Evolutionary conservation across 768 basidiomycete genomes (phyloP), one percentile per base, ranked within the genome.

Genomic region (Termitomyces sp.): DNA sequence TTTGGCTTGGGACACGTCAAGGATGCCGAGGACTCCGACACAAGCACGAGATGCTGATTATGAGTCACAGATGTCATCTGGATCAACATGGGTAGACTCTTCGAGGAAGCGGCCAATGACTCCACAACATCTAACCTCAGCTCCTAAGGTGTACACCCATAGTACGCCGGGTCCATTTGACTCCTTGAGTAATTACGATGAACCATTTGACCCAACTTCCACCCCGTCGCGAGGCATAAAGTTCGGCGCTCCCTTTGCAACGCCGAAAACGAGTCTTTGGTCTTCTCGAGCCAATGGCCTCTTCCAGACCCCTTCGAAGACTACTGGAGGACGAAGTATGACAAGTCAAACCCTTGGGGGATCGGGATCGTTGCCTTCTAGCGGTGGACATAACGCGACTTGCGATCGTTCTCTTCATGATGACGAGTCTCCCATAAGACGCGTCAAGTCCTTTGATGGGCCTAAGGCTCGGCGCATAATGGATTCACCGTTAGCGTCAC

Each of bases 221-320:
- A 91, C 89, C 9, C 89, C 89, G 3, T 91, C 89, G n/a, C 76
- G 89, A 43, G 88, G 89, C 4, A 83, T 89, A 62, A 82, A 75
- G 63, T 83, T 88, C 62, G 76, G 76, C 42, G 70, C 68, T 11
- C 65, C 83, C 2, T 86, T 86, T 63, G 71, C 78, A 40, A 88
- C 85, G 19, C 86, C 86, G n/a, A 88, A 85, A 67, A 76, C 76
- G 46, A 75, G 68, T 32, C 60, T 72, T 35, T 84, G 81, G 80
- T 66, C 72, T 1, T 67, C 72, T 12, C 73, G 77, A 23, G 71
- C 73, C 5, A 73, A 71, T 49, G 73, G 75, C 7, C 55, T 77
- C 51, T 82, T 81, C 67, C 80, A 81, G 47, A 85, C 84, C 9
- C 85, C 84, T 42, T 76, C 76, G 14, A 74, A 70, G 57, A 61